These are phyloP conservation scores for Phtheirospermum japonicum DNA, from an alignment of 257 asterid species.

Conservation along the genomic window DNA sequence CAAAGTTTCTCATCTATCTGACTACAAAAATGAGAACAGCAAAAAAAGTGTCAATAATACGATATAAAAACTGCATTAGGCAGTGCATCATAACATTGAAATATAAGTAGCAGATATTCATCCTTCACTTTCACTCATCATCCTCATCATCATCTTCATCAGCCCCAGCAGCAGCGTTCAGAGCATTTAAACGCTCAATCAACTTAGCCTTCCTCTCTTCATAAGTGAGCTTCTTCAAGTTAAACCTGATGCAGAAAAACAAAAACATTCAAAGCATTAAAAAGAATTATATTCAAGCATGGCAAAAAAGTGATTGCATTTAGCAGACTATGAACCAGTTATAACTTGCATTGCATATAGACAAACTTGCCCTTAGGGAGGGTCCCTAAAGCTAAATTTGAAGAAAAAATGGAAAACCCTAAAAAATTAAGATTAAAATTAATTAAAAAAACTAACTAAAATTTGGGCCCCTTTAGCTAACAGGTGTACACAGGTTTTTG, in stretches of 20 bases:
- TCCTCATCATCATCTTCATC: slow-evolving; percentile 37
- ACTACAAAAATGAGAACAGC: background rate
- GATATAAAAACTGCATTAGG: too few relatives aligned
- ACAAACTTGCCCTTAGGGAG: too few relatives aligned
- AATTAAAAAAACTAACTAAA: too few relatives aligned
- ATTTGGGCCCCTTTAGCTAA: too few relatives aligned
- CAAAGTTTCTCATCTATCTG: background rate
- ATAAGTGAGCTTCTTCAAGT: slow-evolving; percentile 44
- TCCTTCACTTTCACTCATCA: slow-evolving; percentile 29
- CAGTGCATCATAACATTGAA: background rate
- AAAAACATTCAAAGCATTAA: background rate
- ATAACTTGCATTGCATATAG: too few relatives aligned
- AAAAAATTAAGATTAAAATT: too few relatives aligned
- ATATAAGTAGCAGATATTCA: background rate
- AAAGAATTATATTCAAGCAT: background rate
- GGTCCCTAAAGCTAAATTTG: too few relatives aligned
- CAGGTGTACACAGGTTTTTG: too few relatives aligned
- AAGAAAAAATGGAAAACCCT: too few relatives aligned
- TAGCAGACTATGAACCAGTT: too few relatives aligned
- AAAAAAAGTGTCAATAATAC: slow-evolving; percentile 20
- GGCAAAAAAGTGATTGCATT: too few relatives aligned
- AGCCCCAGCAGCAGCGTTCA: slow-evolving; percentile 36
- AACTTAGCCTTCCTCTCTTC: slow-evolving; percentile 44
- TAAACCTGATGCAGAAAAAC: slow-evolving; percentile 28
- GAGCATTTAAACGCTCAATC: slow-evolving; percentile 41